Evolutionary conservation across 345 rosid genomes (phyloP), one percentile per base, ranked within the genome.

Genomic region (Alliaria petiolata): DNA sequence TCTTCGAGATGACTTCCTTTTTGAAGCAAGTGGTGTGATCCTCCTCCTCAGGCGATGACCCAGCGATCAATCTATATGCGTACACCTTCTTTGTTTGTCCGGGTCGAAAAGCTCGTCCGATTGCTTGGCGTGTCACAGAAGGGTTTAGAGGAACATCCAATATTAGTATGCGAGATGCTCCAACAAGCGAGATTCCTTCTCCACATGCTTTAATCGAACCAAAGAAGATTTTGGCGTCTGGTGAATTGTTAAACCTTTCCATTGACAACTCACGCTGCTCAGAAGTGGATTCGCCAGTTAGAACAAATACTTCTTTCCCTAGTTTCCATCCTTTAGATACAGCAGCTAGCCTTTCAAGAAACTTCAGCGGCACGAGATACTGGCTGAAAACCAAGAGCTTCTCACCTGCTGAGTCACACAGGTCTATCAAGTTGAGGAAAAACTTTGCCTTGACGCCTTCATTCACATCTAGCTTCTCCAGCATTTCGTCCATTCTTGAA

Each of bases 151-250:
- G 99, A 45, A 91, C 95, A 69, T 91, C 99, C 67, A 95, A 53
- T 45, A 95, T 89, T 14, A 95, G 80, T 46, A 95, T 76, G 5
- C 97, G 90, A 13, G 98, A 95, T 57, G 98, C 99, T 39, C 99
- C 99, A 33, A 95, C 96, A 75, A 95, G 65, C 6, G 99, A 95
- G 54, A 95, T 91, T 12, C 99, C 98, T 76, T 95, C 98, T 49
- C 98, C 99, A 50, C 99, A 95, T 6, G 98, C 98, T 77, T 78
- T 89, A 14, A 95, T 95, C 2, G 98, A 95, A n/a, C 99, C 99
- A 44, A 95, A 92, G 78, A 95, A 85, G 16, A 91, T 84, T 80
- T 71, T 95, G 0, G 98, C 89, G 8, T 91, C 93, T 4, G 83
- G 75, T 13, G 96, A 86, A 67, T 82, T 89, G 78, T 91, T 91